Evolutionary conservation across 1,139 yeast genomes (phyloP), one percentile per base, ranked within the genome.

Genomic region (Kluyveromyces sp.): DNA sequence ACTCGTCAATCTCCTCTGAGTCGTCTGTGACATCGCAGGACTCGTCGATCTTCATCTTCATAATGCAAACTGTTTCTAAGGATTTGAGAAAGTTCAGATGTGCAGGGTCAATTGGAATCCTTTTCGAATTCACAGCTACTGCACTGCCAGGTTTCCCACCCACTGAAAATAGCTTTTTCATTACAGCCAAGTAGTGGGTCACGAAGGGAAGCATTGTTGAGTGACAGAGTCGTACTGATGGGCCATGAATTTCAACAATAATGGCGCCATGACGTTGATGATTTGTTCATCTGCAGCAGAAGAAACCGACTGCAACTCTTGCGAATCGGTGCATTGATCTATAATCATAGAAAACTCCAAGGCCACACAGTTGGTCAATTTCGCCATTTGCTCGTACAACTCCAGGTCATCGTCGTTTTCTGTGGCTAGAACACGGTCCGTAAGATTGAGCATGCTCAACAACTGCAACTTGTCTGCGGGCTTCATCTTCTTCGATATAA

Each of bases 401-500:
- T 85, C 95, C 37, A 83, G 64, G 43, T 73, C 74, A 28, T 35
- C 48, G 34, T 63, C 66, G 33, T 63, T 58, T 32, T 66, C 67
- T 46, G 60, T 41, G 58, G 63, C 52, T 54, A 68, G 41, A 54
- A 62, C 52, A 48, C 64, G 63, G 47, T 67, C 68, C 2, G 89
- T 78, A 49, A 92, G 70, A 58, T 86, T 80, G 46, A 90, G 71
- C 57, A 88, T 69, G 33, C 77, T 71, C 50, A 94, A 70, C 41
- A 94, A 74, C 60, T 89, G 87, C 47, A 90, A 68, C 65, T 94
- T 94, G 61, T 84, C 87, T n/a, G 74, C 71, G 0, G 96, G 83
- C 54, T 83, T 79, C 99, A 94, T 94, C 61, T 94, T 94, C 63
- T 94, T 94, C 54, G 88, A 76, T 45, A 92, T 74, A 44, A 92